Evolutionary conservation across 495 filamentous ascomycete species (phyloP).

Genomic region (Aspergillus cavernicola): DNA sequence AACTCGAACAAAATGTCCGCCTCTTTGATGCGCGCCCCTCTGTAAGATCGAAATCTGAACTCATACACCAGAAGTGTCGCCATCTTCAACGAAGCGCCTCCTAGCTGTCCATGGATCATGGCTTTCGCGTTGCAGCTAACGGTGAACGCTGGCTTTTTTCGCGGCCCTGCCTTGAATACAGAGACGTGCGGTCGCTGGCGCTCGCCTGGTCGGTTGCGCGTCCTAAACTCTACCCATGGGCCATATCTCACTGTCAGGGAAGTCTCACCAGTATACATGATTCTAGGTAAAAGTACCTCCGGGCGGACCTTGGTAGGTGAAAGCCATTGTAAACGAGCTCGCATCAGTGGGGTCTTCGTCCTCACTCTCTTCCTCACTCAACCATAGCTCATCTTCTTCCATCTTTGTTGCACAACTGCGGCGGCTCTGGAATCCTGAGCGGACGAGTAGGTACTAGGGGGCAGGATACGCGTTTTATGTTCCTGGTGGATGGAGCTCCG

Average conservation of each 20-base stretch:
- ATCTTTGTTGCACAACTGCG: background rate
- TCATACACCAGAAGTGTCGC: background rate
- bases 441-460: too few species aligned
- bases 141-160: slow-evolving; percentile 1
- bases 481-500: too few species aligned
- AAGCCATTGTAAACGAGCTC: background rate
- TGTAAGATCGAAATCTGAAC: background rate
- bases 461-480: too few species aligned
- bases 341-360: background rate
- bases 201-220: background rate
- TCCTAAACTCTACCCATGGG: background rate
- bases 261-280: background rate
- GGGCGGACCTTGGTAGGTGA: background rate
- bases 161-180: background rate
- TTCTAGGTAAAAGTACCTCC: background rate
- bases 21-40: slow-evolving; percentile 1
- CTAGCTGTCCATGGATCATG: background rate
- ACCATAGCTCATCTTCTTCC: background rate
- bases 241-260: background rate
- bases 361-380: background rate
- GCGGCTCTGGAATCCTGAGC: too few species aligned
- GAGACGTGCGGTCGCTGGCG: background rate
- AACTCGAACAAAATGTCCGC: slow-evolving; percentile 1
- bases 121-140: slow-evolving; percentile 1
- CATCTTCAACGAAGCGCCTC: background rate